These are phyloP conservation scores for Leccinum variabile DNA, from an alignment of 1,284 basidiomycete genomes.

Conservation along the genomic window DNA sequence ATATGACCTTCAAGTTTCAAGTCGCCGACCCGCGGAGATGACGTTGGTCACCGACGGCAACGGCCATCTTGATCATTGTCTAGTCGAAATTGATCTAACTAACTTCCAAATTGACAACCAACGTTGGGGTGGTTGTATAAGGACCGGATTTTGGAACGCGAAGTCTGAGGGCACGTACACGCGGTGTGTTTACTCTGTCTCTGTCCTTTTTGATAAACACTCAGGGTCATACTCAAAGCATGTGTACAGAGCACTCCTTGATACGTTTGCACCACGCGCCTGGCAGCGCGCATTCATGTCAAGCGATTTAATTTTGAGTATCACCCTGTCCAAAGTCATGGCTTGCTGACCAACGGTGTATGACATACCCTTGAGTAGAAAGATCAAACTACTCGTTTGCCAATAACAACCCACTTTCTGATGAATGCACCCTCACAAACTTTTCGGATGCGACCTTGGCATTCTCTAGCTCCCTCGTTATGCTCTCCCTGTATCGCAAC, in stretches of 20 bases:
- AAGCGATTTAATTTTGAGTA: background rate
- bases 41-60: conserved; percentile 9
- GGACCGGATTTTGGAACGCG: conserved; percentile 37
- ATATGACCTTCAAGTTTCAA: background rate
- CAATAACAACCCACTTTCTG: background rate
- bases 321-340: background rate
- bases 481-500: too few species aligned
- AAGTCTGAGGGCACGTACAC: conserved; percentile 38
- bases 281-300: conserved; percentile 27
- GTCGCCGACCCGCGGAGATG: conserved; percentile 19
- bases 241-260: conserved; percentile 35
- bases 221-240: background rate
- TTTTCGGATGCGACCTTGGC: background rate
- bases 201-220: background rate
- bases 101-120: conserved; percentile 13
- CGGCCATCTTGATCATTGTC: background rate
- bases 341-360: background rate
- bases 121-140: background rate
- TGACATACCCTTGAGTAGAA: background rate
- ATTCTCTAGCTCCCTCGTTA: background rate
- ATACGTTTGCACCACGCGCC: conserved; percentile 44
- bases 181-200: conserved; percentile 31
- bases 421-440: conserved; percentile 3
- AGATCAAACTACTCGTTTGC: background rate
- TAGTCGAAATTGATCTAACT: conserved; percentile 8